Percentiles rank a stretch among this genome's conserved stretches.
Conservation (phyloP, 305 asterid species). For the Fraxinus platypoda region DNA sequence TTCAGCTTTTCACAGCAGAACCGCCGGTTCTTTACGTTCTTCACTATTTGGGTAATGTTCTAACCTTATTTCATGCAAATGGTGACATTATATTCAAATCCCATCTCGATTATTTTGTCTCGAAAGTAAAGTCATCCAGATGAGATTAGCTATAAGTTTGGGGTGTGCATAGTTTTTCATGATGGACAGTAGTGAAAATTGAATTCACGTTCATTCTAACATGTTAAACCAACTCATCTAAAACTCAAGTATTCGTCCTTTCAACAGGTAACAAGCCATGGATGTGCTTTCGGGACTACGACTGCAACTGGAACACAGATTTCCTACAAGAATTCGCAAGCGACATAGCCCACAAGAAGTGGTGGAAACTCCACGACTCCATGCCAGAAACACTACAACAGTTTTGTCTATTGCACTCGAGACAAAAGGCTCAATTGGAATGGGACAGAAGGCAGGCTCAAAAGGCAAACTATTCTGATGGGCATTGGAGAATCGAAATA, state of each 20-base stretch:
- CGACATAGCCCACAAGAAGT: conserved; percentile 53
- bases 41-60: conserved; percentile 46
- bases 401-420: conserved; percentile 45
- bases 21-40: conserved; percentile 59
- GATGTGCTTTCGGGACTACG: conserved; percentile 65
- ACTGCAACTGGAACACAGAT: conserved; percentile 73
- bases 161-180: neutral
- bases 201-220: neutral
- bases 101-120: neutral
- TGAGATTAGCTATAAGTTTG: neutral
- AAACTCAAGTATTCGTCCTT: neutral
- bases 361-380: conserved; percentile 68
- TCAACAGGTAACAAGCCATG: conserved; percentile 62
- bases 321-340: conserved; percentile 61
- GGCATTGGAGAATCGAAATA: conserved; percentile 52
- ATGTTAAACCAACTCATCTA: neutral
- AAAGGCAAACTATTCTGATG: conserved; percentile 39
- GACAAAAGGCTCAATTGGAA: conserved; percentile 65
- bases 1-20: conserved; percentile 41
- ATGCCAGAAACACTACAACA: conserved; percentile 44
- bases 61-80: neutral
- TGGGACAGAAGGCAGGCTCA: conserved; percentile 62
- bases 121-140: neutral
- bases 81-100: neutral
- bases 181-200: neutral